Base-by-base conservation (phyloP, 192 early-diverging fungal genomes). In the Linnemannia elongata region DNA sequence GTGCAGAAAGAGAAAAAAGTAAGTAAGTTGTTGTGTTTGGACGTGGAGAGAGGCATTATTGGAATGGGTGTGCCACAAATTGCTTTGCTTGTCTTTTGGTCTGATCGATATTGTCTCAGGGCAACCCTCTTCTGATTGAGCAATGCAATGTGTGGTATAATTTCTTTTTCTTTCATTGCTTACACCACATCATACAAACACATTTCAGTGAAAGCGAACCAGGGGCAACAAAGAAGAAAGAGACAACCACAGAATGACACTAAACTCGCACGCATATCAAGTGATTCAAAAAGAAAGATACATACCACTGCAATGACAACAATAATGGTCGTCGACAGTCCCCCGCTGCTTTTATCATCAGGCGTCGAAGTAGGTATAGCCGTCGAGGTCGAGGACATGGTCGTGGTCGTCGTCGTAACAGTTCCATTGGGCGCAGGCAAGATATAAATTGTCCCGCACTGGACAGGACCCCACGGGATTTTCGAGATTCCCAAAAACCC, bases 251-350 rank as follows among this genome's bases (percentile, higher is more conserved):
- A 52, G 49, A 52, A 52, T 18, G 33, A 30, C 27, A 27, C 44
- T 15, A 45, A n/a, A 22, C 7, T 18, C n/a, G 27, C 22, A 73
- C 1, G 49, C 49, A 72, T 27, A 20, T 24, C 24, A 38, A 39
- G 69, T 20, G 20, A 20, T 18, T 13, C 36, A n/a, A 33, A 7
- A 4, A 44, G 8, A 44, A 78, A 45, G 18, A 22, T 52, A 52
- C 78, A n/a, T 81, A 86, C 84, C 84, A 76, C 84, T 39, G 84
- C 78, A 76, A 86, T 78, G 36, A 85, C 63, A 1, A 76, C 78
- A 57, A 85, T 57, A 6, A 73, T 57, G 20, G 77, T 78, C 1
- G 57, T 84, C 41, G 82, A 84, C 15, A 84, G 38, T 6, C 82
- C 82, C 13, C 49, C 36, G 6, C 27, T 27, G 22, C 18, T 54